These are phyloP conservation scores for Fusarium cyanostomum DNA, from an alignment of 2,329 filamentous ascomycete species.

Conservation along the genomic window DNA sequence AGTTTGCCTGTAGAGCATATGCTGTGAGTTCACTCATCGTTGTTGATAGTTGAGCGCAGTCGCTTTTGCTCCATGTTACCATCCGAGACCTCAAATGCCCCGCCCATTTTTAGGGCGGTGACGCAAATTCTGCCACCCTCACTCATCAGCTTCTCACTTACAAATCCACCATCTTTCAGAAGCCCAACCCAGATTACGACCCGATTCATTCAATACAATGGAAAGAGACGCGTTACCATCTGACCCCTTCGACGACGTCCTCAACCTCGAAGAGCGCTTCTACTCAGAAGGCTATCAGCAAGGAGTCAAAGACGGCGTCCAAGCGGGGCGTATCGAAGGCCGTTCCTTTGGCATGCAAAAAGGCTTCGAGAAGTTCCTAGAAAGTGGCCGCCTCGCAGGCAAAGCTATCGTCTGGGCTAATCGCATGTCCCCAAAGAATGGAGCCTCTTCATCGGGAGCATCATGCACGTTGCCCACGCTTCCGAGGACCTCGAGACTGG, in stretches of 20 bases:
- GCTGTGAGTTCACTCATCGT: not conserved
- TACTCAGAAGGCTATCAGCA: constrained; percentile 84
- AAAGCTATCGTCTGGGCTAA: constrained; percentile 86
- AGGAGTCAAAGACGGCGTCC: constrained; percentile 78
- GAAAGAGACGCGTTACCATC: constrained; percentile 42
- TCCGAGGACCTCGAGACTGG: constrained; percentile 70
- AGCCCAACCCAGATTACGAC: not conserved
- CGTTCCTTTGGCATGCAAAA: constrained; percentile 90
- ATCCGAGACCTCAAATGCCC: constrained; percentile 24
- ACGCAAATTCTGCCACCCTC: constrained; percentile 43
- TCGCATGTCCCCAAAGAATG: constrained; percentile 57
- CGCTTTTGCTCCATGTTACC: too few species aligned
- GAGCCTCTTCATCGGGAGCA: not conserved
- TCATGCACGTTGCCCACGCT: constrained; percentile 52
- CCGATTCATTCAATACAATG: constrained; percentile 9
- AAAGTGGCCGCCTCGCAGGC: constrained; percentile 81
- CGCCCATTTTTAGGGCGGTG: constrained; percentile 41
- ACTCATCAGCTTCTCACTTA: constrained; percentile 31
- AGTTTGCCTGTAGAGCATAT: not conserved
- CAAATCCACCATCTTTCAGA: constrained; percentile 28
- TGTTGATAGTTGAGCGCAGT: too few species aligned
- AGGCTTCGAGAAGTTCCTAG: constrained; percentile 90
- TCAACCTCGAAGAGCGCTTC: constrained; percentile 73
- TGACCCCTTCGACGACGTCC: constrained; percentile 66
- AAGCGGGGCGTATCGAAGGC: constrained; percentile 85